phyloP scores from a whole-genome alignment of 306 rosid species.

The Medicago ruthenica region DNA sequence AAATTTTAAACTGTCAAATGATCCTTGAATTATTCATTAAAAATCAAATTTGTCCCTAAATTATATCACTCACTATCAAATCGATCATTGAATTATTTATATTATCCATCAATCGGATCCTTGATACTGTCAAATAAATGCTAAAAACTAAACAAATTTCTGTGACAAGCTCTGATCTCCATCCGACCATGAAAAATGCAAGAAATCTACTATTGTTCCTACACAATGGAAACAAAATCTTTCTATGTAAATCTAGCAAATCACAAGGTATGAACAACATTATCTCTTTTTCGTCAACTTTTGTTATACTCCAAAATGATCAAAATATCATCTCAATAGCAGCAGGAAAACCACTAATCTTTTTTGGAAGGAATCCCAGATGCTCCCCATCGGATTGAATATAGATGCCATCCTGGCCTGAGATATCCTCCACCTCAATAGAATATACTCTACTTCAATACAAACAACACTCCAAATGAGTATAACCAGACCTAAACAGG shows the following conservation, averaged over 20 bases:
- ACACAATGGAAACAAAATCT: slow-evolving; percentile 26
- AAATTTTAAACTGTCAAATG: too few species aligned
- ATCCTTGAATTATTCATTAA: too few species aligned
- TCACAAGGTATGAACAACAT: slow-evolving; percentile 34
- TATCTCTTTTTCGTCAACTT: background rate
- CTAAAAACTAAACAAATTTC: too few species aligned
- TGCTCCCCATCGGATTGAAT: slow-evolving; percentile 96
- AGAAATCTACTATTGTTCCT: too few species aligned
- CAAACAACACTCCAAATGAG: slow-evolving; percentile 39
- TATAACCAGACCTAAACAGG: slow-evolving; percentile 19
- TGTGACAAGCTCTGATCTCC: too few species aligned
- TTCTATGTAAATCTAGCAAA: slow-evolving; percentile 31
- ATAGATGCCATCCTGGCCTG: slow-evolving; percentile 61
- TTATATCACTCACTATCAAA: too few species aligned
- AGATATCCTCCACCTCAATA: slow-evolving; percentile 79
- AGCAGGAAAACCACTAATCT: slow-evolving; percentile 69
- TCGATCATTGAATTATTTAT: too few species aligned
- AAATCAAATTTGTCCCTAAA: too few species aligned
- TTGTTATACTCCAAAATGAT: slow-evolving; percentile 32
- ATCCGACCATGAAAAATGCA: background rate
- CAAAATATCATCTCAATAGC: slow-evolving; percentile 88
- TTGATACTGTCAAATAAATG: too few species aligned
- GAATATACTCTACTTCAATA: slow-evolving; percentile 62
- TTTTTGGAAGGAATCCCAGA: slow-evolving; percentile 89
- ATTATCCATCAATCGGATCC: too few species aligned